Evolutionary conservation across 352 stramenopile genomes (phyloP).

Genomic region (Detonula confervacea): DNA sequence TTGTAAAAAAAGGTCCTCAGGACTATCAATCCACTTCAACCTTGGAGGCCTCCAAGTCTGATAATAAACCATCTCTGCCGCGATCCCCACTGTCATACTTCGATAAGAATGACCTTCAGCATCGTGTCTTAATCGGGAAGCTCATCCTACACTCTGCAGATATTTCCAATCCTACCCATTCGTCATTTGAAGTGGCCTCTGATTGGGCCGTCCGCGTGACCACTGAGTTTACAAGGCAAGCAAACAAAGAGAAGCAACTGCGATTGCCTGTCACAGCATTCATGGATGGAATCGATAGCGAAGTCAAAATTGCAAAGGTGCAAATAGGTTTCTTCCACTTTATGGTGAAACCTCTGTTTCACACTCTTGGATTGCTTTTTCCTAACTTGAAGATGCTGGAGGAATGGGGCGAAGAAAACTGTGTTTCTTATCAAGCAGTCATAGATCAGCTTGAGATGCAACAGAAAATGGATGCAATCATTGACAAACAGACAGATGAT

Average conservation of each 20-base stretch:
- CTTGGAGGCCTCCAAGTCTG: no score
- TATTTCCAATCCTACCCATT: conserved; percentile 92
- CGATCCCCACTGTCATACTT: conserved; percentile 54
- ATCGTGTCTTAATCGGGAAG: conserved; percentile 89
- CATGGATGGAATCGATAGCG: conserved; percentile 92
- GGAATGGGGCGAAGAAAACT: conserved; percentile 41
- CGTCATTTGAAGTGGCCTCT: conserved; percentile 87
- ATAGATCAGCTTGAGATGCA: conserved; percentile 24
- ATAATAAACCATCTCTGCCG: no score
- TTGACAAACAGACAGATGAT: not conserved
- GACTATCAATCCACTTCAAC: not conserved
- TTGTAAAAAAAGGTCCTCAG: conserved; percentile 41
- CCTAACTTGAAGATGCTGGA: conserved; percentile 38
- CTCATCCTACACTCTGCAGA: conserved; percentile 87
- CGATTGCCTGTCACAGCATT: conserved; percentile 90
- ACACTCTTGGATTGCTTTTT: conserved; percentile 56
- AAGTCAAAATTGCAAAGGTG: conserved; percentile 80
- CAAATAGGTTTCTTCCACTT: conserved; percentile 95
- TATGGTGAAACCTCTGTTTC: conserved; percentile 63
- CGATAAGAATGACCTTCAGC: conserved; percentile 67
- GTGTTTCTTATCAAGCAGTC: conserved; percentile 32
- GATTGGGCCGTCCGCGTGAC: conserved; percentile 93
- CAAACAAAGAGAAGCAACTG: conserved; percentile 92
- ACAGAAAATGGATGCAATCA: not conserved
- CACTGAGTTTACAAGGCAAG: conserved; percentile 94